Evolutionary conservation across 2,329 filamentous ascomycete genomes (phyloP).

Genomic region (Colletotrichum chlorophyti): DNA sequence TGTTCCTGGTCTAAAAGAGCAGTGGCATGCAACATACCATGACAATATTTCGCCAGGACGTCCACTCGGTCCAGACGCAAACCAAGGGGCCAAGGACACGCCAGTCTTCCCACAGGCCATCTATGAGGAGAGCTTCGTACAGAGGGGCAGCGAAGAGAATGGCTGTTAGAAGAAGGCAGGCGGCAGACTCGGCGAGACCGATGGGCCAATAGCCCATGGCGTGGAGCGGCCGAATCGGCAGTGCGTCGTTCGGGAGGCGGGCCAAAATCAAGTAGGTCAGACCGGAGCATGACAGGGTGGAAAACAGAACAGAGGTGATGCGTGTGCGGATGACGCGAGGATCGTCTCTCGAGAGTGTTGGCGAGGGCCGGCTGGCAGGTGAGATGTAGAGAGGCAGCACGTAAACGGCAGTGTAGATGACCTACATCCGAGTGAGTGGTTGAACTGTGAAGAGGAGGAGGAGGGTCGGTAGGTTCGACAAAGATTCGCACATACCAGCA

Average conservation of each 20-base stretch:
- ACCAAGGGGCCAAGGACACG: slow-evolving; percentile 59
- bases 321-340: slow-evolving; percentile 88
- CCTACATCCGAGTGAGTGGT: slow-evolving; percentile 48
- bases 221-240: slow-evolving; percentile 64
- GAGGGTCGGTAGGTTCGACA: too few relatives aligned
- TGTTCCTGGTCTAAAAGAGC: too few relatives aligned
- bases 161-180: slow-evolving; percentile 72
- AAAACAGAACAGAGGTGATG: slow-evolving; percentile 79
- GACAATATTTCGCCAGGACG: slow-evolving; percentile 85
- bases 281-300: slow-evolving; percentile 72
- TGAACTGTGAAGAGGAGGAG: neutral
- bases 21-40: slow-evolving; percentile 65
- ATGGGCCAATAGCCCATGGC: slow-evolving; percentile 84
- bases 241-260: slow-evolving; percentile 46
- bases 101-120: slow-evolving; percentile 74
- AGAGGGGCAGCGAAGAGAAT: slow-evolving; percentile 85
- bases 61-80: slow-evolving; percentile 75
- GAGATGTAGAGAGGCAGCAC: slow-evolving; percentile 91
- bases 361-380: slow-evolving; percentile 78
- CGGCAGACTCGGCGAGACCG: slow-evolving; percentile 67
- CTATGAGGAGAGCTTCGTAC: slow-evolving; percentile 78
- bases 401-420: slow-evolving; percentile 87
- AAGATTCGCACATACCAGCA: slow-evolving; percentile 24
- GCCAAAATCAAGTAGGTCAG: slow-evolving; percentile 71
- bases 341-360: slow-evolving; percentile 81